These are phyloP conservation scores for Annulohypoxylon stygium DNA, from an alignment of 495 filamentous ascomycete species.

Conservation along the genomic window DNA sequence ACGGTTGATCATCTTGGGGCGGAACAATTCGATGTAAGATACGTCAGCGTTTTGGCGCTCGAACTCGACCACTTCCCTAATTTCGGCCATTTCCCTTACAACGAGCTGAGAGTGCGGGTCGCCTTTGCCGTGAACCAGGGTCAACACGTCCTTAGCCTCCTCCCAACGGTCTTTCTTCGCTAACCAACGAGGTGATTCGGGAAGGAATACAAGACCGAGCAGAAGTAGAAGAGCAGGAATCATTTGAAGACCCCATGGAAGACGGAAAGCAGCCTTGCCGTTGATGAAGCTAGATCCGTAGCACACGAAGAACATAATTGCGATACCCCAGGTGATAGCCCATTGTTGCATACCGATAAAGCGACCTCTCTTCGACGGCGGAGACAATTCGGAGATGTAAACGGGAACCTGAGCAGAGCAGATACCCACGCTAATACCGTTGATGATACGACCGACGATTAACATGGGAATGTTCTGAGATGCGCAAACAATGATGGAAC, in stretches of 20 bases:
- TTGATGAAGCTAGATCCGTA: constrained; percentile 79
- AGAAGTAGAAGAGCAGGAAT: constrained; percentile 76
- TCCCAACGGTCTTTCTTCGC: constrained; percentile 81
- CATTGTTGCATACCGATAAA: constrained; percentile 81
- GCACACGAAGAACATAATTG: constrained; percentile 86
- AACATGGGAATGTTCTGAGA: constrained; percentile 81
- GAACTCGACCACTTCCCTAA: constrained; percentile 76
- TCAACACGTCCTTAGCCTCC: constrained; percentile 72
- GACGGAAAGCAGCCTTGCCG: constrained; percentile 71
- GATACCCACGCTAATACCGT: constrained; percentile 81
- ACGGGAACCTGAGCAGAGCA: constrained; percentile 84
- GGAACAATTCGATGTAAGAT: constrained; percentile 77
- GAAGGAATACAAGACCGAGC: constrained; percentile 72
- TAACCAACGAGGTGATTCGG: constrained; percentile 84
- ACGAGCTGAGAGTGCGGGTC: constrained; percentile 73
- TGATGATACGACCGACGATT: constrained; percentile 79
- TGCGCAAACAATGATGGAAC: constrained; percentile 77
- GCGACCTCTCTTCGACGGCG: constrained; percentile 75
- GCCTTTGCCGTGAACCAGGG: constrained; percentile 75
- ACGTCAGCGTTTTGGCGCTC: constrained; percentile 72
- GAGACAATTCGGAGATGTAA: constrained; percentile 80
- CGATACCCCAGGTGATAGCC: constrained; percentile 84
- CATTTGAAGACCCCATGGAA: constrained; percentile 84
- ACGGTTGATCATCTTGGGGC: constrained; percentile 78
- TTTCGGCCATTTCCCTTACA: constrained; percentile 74